Conservation (phyloP, 495 filamentous ascomycete genomes). For the Neurospora sp. region DNA sequence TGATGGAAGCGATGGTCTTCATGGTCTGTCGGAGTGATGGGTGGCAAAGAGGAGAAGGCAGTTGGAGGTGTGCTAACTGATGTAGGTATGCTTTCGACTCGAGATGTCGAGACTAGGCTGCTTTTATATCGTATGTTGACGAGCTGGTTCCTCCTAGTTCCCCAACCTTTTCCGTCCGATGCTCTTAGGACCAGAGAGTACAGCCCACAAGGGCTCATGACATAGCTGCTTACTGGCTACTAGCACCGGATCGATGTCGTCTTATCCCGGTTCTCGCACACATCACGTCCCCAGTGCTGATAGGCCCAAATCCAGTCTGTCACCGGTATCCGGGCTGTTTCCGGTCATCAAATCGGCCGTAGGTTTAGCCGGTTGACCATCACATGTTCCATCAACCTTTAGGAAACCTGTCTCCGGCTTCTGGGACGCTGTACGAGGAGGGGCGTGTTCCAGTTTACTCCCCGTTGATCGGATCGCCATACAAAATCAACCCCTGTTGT, state of each 20-base stretch:
- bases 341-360: neutral
- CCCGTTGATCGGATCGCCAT: too few relatives aligned
- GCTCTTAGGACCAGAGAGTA: neutral
- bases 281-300: neutral
- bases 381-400: neutral
- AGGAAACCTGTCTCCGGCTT: neutral
- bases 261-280: neutral
- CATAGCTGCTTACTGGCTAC: neutral
- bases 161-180: neutral
- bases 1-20: neutral
- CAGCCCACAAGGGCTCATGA: neutral
- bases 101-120: neutral
- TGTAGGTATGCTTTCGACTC: neutral
- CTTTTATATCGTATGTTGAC: neutral
- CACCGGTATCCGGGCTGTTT: neutral
- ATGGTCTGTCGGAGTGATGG: neutral
- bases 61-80: neutral
- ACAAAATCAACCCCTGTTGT: too few relatives aligned
- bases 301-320: neutral
- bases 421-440: neutral
- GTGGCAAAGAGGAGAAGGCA: neutral
- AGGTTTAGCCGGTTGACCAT: neutral
- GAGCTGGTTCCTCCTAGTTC: neutral
- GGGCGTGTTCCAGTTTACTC: too few relatives aligned
- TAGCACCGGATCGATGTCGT: neutral